A percentile compares a stretch with the other conserved stretches of the same genome.
phyloP scores from a whole-genome alignment of 768 basidiomycete genomes.

The Amanita pallidorosea region DNA sequence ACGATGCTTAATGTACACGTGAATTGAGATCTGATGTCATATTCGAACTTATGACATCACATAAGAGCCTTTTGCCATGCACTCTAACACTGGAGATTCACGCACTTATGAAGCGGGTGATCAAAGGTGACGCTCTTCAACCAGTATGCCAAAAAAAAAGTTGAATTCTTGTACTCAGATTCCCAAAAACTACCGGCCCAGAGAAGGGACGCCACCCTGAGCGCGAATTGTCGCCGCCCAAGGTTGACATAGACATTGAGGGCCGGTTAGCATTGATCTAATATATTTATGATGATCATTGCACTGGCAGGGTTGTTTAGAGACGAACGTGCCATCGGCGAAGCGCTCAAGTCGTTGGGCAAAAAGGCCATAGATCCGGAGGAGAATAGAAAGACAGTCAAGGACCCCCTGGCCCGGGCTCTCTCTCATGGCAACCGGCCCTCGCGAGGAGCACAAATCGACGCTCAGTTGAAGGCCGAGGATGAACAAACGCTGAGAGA shows the following conservation, averaged over 20 bases:
- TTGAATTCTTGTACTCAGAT: conserved; percentile 3
- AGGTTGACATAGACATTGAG: conserved; percentile 29
- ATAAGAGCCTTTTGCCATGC: too few species aligned
- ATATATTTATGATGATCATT: not conserved
- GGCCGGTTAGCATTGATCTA: conserved; percentile 21
- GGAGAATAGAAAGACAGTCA: conserved; percentile 21
- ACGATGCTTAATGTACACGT: not conserved
- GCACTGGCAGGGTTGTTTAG: conserved; percentile 14
- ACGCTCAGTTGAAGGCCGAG: conserved; percentile 41
- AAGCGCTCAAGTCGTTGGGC: conserved; percentile 23
- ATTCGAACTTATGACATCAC: too few species aligned
- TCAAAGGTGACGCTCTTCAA: conserved; percentile 30
- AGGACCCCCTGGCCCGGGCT: conserved; percentile 39
- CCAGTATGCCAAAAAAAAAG: too few species aligned
- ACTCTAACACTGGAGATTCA: too few species aligned
- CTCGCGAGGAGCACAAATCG: conserved; percentile 46
- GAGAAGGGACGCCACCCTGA: conserved; percentile 11
- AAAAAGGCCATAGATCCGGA: conserved; percentile 15
- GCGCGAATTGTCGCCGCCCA: conserved; percentile 20
- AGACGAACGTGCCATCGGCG: conserved; percentile 31
- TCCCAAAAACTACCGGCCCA: conserved; percentile 6
- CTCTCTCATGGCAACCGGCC: conserved; percentile 46
- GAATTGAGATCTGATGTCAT: too few species aligned
- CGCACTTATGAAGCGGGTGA: too few species aligned
- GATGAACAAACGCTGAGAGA: conserved; percentile 36